These are phyloP conservation scores for Trichoderma aggressivum DNA, from an alignment of 2,329 filamentous ascomycete species.

Conservation along the genomic window DNA sequence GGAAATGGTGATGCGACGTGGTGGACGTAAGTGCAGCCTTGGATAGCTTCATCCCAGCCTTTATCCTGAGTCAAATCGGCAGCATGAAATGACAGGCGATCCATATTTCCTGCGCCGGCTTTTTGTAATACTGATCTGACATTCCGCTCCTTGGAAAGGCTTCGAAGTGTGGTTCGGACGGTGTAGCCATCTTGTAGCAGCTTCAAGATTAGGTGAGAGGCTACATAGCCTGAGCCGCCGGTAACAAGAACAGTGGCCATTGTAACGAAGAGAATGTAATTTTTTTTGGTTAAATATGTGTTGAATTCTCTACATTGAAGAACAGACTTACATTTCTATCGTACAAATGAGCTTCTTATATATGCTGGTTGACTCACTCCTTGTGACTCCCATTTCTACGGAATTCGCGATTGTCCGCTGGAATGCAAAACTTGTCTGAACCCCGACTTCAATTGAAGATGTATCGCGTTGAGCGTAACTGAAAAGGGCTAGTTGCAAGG, in stretches of 20 bases:
- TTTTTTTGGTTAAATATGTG: neutral
- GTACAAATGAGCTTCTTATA: neutral
- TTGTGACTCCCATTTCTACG: neutral
- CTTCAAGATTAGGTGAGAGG: constrained; percentile 24
- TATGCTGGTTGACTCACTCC: neutral
- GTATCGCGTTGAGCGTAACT: neutral
- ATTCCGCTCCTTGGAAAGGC: constrained; percentile 16
- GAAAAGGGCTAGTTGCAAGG: neutral
- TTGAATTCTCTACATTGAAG: neutral
- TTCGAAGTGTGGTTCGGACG: constrained; percentile 23
- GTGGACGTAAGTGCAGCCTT: constrained; percentile 31
- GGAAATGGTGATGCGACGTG: constrained; percentile 36
- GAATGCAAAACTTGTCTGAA: neutral
- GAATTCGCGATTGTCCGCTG: neutral
- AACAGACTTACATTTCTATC: neutral
- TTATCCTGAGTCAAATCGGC: constrained; percentile 29
- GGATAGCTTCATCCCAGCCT: constrained; percentile 30
- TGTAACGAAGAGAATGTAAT: too few relatives aligned
- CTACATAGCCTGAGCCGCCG: constrained; percentile 27
- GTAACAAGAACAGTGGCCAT: constrained; percentile 23
- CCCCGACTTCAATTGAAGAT: neutral
- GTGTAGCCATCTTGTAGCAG: constrained; percentile 22
- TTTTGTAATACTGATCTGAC: constrained; percentile 6
- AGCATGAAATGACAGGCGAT: constrained; percentile 26
- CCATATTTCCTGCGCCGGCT: constrained; percentile 14